Conservation (phyloP, 2,329 filamentous ascomycete genomes). For the Orbilia quercus region DNA sequence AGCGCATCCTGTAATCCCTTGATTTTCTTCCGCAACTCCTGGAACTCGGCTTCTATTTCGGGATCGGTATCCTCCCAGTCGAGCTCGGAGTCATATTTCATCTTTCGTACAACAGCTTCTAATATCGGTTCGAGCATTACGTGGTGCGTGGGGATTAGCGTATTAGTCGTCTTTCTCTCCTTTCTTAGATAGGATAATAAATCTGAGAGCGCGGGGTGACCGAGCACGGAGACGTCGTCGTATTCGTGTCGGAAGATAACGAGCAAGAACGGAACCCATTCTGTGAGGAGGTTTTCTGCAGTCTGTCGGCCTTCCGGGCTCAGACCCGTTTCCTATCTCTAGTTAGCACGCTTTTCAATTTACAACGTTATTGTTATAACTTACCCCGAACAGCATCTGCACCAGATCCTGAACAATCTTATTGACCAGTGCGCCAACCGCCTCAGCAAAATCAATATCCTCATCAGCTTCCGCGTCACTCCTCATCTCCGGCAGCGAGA, state of each 20-base stretch:
- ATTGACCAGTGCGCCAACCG: conserved; percentile 94
- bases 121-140: conserved; percentile 87
- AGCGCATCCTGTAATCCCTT: conserved; percentile 93
- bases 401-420: conserved; percentile 88
- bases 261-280: conserved; percentile 85
- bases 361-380: conserved; percentile 31
- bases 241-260: conserved; percentile 98
- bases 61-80: conserved; percentile 94
- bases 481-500: conserved; percentile 79
- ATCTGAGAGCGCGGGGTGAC: conserved; percentile 92
- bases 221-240: conserved; percentile 95
- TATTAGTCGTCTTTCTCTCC: conserved; percentile 71
- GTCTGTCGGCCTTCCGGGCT: conserved; percentile 67
- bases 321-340: conserved; percentile 32
- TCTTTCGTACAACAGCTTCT: conserved; percentile 91
- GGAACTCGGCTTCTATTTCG: conserved; percentile 95
- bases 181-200: conserved; percentile 90
- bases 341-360: neutral
- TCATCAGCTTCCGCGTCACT: conserved; percentile 83
- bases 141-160: conserved; percentile 79
- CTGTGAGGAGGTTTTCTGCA: conserved; percentile 83
- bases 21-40: conserved; percentile 88
- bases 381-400: conserved; percentile 75
- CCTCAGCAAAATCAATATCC: conserved; percentile 94
- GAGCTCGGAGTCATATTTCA: conserved; percentile 96